Conservation (phyloP, 2,329 filamentous ascomycete species). For the Ceratocystis lukuohia region DNA sequence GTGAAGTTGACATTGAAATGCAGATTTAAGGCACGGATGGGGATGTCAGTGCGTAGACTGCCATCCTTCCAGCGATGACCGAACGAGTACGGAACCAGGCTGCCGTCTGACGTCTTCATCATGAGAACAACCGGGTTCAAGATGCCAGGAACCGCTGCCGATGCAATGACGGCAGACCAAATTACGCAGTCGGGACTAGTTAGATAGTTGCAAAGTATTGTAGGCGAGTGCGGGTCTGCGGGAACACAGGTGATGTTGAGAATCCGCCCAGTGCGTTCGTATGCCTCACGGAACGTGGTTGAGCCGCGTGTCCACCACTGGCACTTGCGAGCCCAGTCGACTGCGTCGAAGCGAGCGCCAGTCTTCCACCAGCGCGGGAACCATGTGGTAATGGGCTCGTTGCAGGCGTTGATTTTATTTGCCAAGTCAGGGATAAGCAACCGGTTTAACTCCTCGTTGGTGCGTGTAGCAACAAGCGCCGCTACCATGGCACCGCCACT, state of each 20-base stretch:
- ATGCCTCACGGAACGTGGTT: conserved; percentile 89
- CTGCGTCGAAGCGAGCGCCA: conserved; percentile 82
- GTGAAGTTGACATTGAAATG: conserved; percentile 99
- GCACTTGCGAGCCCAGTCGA: conserved; percentile 77
- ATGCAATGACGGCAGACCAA: conserved; percentile 91
- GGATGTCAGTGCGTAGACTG: conserved; percentile 85
- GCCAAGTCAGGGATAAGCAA: conserved; percentile 81
- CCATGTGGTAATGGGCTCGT: conserved; percentile 66
- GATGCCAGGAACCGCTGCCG: conserved; percentile 89
- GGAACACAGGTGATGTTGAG: conserved; percentile 94
- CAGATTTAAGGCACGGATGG: conserved; percentile 81
- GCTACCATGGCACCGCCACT: conserved; percentile 88
- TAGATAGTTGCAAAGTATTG: conserved; percentile 88
- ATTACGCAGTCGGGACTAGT: conserved; percentile 95
- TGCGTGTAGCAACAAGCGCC: conserved; percentile 73
- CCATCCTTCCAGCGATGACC: conserved; percentile 99
- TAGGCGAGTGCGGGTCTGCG: conserved; percentile 81
- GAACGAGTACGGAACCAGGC: conserved; percentile 79
- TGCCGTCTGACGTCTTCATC: conserved; percentile 70
- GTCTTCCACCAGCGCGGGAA: conserved; percentile 76
- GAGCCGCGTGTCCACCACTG: conserved; percentile 86
- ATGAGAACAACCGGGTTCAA: conserved; percentile 87
- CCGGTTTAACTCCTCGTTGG: conserved; percentile 76
- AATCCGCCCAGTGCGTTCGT: conserved; percentile 82
- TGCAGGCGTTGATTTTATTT: conserved; percentile 68